Evolutionary conservation across 1,139 yeast genomes (phyloP).

Genomic region (Saccharomycopsis hybrid): DNA sequence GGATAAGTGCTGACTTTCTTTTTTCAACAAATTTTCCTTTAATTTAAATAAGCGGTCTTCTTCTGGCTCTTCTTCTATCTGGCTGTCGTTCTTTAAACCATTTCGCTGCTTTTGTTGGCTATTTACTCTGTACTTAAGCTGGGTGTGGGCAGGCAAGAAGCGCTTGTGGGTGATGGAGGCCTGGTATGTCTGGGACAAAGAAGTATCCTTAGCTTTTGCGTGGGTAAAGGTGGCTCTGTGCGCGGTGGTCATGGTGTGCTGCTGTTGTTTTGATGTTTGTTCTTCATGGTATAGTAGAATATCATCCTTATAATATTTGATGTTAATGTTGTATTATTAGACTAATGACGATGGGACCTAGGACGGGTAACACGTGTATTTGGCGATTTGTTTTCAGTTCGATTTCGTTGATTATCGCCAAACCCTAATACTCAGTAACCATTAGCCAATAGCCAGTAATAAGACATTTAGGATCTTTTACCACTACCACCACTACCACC

Average conservation of each 20-base stretch:
- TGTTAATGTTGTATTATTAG: too few species aligned
- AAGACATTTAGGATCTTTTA: too few species aligned
- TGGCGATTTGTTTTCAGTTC: too few species aligned
- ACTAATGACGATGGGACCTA: too few species aligned
- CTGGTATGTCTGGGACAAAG: constrained; percentile 45
- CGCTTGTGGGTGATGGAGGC: constrained; percentile 27
- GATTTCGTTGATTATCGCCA: too few species aligned
- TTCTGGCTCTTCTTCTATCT: constrained; percentile 24
- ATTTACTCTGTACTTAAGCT: constrained; percentile 52
- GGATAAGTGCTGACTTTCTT: background rate
- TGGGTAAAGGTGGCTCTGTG: constrained; percentile 53
- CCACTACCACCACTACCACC: too few species aligned
- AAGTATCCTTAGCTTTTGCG: constrained; percentile 19
- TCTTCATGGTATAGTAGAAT: too few species aligned
- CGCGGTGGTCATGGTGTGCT: constrained; percentile 64
- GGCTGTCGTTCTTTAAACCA: constrained; percentile 36
- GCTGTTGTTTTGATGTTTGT: background rate
- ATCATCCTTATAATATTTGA: too few species aligned
- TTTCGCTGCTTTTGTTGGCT: constrained; percentile 38
- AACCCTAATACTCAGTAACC: too few species aligned
- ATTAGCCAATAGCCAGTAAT: too few species aligned
- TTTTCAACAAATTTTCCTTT: constrained; percentile 3
- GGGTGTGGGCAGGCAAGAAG: constrained; percentile 59
- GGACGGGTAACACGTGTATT: too few species aligned
- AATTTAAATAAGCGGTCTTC: constrained; percentile 22